Base-by-base conservation (phyloP, 768 basidiomycete genomes). In the Rhizopogon salebrosus region DNA sequence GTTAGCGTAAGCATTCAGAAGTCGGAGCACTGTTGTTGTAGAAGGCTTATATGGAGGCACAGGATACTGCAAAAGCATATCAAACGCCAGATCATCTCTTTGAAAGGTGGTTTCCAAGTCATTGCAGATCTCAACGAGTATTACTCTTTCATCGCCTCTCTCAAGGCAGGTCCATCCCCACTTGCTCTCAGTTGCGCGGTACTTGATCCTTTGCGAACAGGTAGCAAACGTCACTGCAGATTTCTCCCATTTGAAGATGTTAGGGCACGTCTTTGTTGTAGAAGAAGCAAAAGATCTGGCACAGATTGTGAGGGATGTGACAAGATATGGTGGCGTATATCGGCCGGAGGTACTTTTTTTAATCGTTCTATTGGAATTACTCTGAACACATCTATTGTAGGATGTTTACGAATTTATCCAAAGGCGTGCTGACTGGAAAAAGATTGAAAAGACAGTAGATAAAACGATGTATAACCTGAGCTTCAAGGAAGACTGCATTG, bases 331-430 rank as follows among this genome's bases (percentile, higher is more conserved):
- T 2, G 97, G 95, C 2, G 87, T 91, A 2, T 94, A 95, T 68
- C 77, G 91, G 27, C 93, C 95, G 2, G 95, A 99, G 81, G 94
- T 92, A 52, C 54, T 72, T 55, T 41, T 31, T 16, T 27, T 22
- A n/a, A 18, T 8, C 20, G 3, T 18, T 39, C 41, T 27, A 13
- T 56, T 20, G 8, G 49, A 9, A 38, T 22, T 31, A 41, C 24
- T 36, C 34, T 43, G 10, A 34, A 20, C 23, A 45, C 8, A 5
- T 38, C 31, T 34, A 1, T 48, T 38, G 23, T 54, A 87, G 83
- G 95, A 98, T 64, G 78, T 98, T 48, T 98, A 98, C 66, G 95
- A 98, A 68, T 95, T 98, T 62, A 90, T 98, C 62, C 92, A 94
- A 64, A 76, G 95, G 20, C 79, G 95, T 31, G 89, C 91, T 6